These are phyloP conservation scores for Magnusiomyces suaveolens DNA, from an alignment of 1,139 yeast genomes.

Conservation along the genomic window DNA sequence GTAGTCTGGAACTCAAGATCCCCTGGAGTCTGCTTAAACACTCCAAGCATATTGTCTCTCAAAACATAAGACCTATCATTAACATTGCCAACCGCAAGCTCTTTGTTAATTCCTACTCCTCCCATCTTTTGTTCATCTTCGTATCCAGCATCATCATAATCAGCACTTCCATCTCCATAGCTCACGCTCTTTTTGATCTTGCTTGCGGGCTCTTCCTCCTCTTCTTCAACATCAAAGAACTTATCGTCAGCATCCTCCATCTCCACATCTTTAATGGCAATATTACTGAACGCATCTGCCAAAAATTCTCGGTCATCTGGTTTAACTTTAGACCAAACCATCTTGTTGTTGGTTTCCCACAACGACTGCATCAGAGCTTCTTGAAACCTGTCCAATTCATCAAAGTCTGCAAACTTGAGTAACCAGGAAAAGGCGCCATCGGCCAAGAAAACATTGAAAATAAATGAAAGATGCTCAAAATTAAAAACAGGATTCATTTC, in stretches of 20 bases:
- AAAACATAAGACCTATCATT: conserved; percentile 70
- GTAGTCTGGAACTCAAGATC: conserved; percentile 57
- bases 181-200: conserved; percentile 12
- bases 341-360: conserved; percentile 53
- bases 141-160: conserved; percentile 24
- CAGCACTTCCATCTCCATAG: conserved; percentile 18
- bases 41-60: conserved; percentile 72
- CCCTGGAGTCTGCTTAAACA: conserved; percentile 51
- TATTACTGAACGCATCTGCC: conserved; percentile 38
- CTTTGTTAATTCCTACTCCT: conserved; percentile 42
- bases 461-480: conserved; percentile 47
- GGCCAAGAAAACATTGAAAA: conserved; percentile 48
- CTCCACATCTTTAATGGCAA: conserved; percentile 32
- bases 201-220: conserved; percentile 24
- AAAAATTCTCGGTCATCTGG: conserved; percentile 43
- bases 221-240: conserved; percentile 14
- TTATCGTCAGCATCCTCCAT: conserved; percentile 28
- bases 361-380: conserved; percentile 41
- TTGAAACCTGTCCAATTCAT: conserved; percentile 45
- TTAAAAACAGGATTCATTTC: conserved; percentile 60
- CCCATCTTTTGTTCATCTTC: conserved; percentile 29
- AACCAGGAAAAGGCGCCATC: conserved; percentile 51
- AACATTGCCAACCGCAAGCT: conserved; percentile 58
- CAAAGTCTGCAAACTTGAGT: conserved; percentile 41
- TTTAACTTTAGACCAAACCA: conserved; percentile 40